These are phyloP conservation scores for Phytophthora cactorum DNA, from an alignment of 352 stramenopile genomes.

Conservation along the genomic window DNA sequence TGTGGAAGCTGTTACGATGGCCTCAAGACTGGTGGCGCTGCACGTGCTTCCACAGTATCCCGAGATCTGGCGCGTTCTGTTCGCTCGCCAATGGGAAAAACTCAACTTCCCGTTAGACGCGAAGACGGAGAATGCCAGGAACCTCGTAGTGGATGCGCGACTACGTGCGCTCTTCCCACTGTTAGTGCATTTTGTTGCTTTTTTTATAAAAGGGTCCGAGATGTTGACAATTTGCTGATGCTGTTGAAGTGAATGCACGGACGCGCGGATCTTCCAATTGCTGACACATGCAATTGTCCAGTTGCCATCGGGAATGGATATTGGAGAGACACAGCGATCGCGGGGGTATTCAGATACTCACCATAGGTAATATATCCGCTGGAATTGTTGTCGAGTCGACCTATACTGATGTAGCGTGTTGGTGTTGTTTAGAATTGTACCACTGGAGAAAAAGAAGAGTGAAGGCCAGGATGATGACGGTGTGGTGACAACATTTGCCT, in stretches of 20 bases:
- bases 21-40: slow-evolving; percentile 42
- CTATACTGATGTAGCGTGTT: not conserved
- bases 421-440: slow-evolving; percentile 14
- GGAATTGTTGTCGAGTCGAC: not conserved
- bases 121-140: slow-evolving; percentile 3
- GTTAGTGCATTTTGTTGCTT: slow-evolving; percentile 24
- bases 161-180: slow-evolving; percentile 44
- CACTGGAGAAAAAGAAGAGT: slow-evolving; percentile 15
- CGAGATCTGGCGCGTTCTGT: slow-evolving; percentile 56
- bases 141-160: slow-evolving; percentile 40
- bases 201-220: not conserved
- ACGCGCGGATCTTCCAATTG: slow-evolving; percentile 72
- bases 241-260: slow-evolving; percentile 40
- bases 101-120: slow-evolving; percentile 58
- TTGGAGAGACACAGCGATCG: slow-evolving; percentile 46
- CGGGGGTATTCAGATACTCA: slow-evolving; percentile 37
- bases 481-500: slow-evolving; percentile 47
- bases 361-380: slow-evolving; percentile 41
- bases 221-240: not conserved
- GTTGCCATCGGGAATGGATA: slow-evolving; percentile 64
- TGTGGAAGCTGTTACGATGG: slow-evolving; percentile 50
- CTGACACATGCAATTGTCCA: slow-evolving; percentile 60
- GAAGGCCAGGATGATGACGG: not conserved
- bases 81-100: slow-evolving; percentile 52
- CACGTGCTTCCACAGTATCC: slow-evolving; percentile 56